Evolutionary conservation across 345 rosid genomes (phyloP).

Genomic region (Aquilaria yunnanensis): DNA sequence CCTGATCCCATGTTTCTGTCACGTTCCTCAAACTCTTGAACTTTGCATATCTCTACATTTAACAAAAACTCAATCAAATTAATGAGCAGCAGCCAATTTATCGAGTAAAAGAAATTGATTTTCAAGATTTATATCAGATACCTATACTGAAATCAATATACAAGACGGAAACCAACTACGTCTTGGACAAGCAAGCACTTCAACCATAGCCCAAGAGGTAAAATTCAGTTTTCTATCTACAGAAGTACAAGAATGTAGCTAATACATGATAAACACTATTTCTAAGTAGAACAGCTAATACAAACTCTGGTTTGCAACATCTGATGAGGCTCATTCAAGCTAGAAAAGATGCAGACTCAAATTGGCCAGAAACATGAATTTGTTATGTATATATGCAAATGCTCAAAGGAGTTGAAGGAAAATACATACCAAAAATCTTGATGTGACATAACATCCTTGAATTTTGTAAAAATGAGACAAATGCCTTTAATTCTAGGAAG

Average conservation of each 20-base stretch:
- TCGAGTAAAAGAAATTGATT: slow-evolving; percentile 9
- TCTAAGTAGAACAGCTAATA: not conserved
- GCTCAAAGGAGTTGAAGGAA: no score
- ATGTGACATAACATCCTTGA: no score
- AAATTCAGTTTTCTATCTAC: no score
- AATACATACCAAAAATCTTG: no score
- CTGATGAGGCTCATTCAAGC: no score
- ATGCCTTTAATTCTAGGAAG: no score
- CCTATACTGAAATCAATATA: slow-evolving; percentile 8
- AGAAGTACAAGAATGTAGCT: not conserved
- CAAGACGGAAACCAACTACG: not conserved
- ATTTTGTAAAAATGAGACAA: no score
- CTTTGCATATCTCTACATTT: slow-evolving; percentile 41
- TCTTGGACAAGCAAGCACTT: slow-evolving; percentile 3
- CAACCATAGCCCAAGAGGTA: no score
- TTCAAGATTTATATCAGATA: slow-evolving; percentile 24
- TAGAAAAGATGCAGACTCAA: no score
- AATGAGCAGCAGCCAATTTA: slow-evolving; percentile 17
- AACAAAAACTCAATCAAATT: slow-evolving; percentile 28
- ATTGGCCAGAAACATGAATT: no score
- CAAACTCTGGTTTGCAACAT: no score
- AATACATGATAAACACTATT: slow-evolving; percentile 13
- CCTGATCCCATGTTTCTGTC: slow-evolving; percentile 14
- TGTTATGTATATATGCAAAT: no score
- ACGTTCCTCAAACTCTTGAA: slow-evolving; percentile 20